Base-by-base conservation (phyloP, 2,329 filamentous ascomycete genomes). In the Cercospora sp. region DNA sequence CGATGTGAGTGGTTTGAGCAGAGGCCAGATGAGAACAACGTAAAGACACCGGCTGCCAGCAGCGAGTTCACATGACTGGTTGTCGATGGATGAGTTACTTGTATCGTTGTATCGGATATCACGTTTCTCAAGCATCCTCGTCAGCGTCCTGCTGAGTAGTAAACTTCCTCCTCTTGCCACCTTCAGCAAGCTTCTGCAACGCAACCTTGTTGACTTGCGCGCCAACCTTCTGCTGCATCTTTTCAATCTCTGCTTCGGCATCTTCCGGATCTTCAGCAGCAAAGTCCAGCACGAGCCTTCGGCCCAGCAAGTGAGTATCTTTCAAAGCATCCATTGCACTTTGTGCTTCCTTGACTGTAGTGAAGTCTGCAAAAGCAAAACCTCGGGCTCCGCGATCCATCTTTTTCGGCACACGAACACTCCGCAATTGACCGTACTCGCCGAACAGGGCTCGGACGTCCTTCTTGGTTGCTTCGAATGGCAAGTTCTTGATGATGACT, bases 401-500 rank as follows among this genome's bases (percentile, higher is more conserved):
- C 81, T 97, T 98, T 83, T 96, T 94, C 63, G 95, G 95, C 76
- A 99, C 88, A 71, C 95, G 91, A 69, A 99, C 92, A 63, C 93
- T 94, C 76, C 93, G 91, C 70, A 99, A 87, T 79, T 97, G 91
- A 57, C 95, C 96, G 81, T 97, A 98, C 39, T 92, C 89, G 69
- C 91, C 89, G 78, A 98, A 94, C 51, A 98, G 85, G 64, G 90
- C 85, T 70, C 92, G 88, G 67, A 99, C 86, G 78, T 99, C 95
- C 80, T 96, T 95, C 84, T 97, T 97, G 64, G 89, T 91, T 60
- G 92, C 91, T 83, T 98, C 93, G 83, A 99, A 99, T 20, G 95
- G 94, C 80, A 99, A 83, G 83, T 99, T 99, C 85, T 98, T 99
- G 83, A 99, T 91, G 80, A 98, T 90, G 77, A 99, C 91, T 86